A percentile compares a stretch with the other conserved stretches of the same genome.
phyloP scores from a whole-genome alignment of 352 stramenopile genomes.

The Lagenidium giganteum region DNA sequence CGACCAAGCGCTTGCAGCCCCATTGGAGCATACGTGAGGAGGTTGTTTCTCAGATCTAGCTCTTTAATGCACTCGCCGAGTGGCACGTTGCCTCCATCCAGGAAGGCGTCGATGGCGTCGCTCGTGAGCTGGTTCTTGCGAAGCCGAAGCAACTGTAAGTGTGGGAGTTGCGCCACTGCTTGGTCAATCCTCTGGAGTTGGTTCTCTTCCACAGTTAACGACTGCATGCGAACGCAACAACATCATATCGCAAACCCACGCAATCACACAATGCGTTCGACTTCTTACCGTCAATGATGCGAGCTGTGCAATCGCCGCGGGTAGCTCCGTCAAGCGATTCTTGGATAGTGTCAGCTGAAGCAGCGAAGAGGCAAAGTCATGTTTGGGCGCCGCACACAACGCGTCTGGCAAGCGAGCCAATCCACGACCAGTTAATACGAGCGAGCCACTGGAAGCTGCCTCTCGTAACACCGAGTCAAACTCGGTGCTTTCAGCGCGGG shows the following conservation, averaged over 20 bases:
- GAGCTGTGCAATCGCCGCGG: slow-evolving; percentile 34
- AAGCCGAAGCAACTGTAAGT: slow-evolving; percentile 37
- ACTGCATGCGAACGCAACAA: slow-evolving; percentile 32
- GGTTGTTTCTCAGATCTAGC: slow-evolving; percentile 53
- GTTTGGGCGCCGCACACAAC: slow-evolving; percentile 26
- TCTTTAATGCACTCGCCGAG: slow-evolving; percentile 39
- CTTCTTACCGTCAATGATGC: too few relatives aligned
- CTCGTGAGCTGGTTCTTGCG: slow-evolving; percentile 54
- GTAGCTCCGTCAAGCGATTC: slow-evolving; percentile 33
- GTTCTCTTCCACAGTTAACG: slow-evolving; percentile 50
- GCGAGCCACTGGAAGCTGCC: slow-evolving; percentile 29
- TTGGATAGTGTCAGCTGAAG: slow-evolving; percentile 55
- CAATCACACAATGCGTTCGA: too few relatives aligned
- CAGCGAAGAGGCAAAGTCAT: slow-evolving; percentile 32
- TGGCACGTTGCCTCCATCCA: slow-evolving; percentile 14
- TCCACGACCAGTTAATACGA: slow-evolving; percentile 36
- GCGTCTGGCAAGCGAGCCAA: slow-evolving; percentile 24
- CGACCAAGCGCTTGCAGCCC: slow-evolving; percentile 26
- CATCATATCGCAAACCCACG: too few relatives aligned
- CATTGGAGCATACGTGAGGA: slow-evolving; percentile 31
- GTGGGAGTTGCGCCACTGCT: slow-evolving; percentile 30
- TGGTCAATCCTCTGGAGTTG: slow-evolving; percentile 34
- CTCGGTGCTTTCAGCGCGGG: slow-evolving; percentile 8
- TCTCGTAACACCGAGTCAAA: slow-evolving; percentile 51
- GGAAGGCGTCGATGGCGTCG: slow-evolving; percentile 27